phyloP scores from a whole-genome alignment of 1,139 yeast genomes.

The Pichia sp. region DNA sequence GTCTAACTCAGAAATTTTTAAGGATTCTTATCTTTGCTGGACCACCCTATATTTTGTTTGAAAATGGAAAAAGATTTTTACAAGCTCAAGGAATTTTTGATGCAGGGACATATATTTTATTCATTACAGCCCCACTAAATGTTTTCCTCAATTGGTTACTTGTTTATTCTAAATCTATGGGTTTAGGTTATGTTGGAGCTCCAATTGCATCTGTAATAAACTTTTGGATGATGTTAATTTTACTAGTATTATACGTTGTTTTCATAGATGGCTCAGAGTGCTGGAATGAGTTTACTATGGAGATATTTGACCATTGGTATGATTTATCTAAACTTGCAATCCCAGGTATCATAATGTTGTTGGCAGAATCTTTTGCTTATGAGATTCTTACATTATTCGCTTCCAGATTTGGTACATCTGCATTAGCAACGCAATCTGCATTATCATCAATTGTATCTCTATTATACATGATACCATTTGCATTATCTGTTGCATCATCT shows the following conservation, averaged over 20 bases:
- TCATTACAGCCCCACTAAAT: slow-evolving; percentile 76
- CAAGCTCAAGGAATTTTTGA: slow-evolving; percentile 93
- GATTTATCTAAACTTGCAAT: slow-evolving; percentile 53
- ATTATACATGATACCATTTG: slow-evolving; percentile 82
- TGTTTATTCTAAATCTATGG: slow-evolving; percentile 62
- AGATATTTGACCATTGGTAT: slow-evolving; percentile 54
- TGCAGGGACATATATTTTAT: slow-evolving; percentile 75
- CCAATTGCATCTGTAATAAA: slow-evolving; percentile 66
- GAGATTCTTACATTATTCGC: slow-evolving; percentile 67
- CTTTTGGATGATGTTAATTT: slow-evolving; percentile 60
- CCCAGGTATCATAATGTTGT: slow-evolving; percentile 69
- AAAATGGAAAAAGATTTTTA: slow-evolving; percentile 70
- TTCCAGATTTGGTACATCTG: slow-evolving; percentile 74
- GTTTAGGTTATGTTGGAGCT: slow-evolving; percentile 64
- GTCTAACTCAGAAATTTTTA: slow-evolving; percentile 57
- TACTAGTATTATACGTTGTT: slow-evolving; percentile 47
- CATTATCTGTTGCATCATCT: slow-evolving; percentile 79
- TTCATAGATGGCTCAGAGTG: slow-evolving; percentile 63
- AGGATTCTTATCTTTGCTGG: slow-evolving; percentile 56
- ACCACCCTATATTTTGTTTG: slow-evolving; percentile 81
- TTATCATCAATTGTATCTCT: slow-evolving; percentile 75
- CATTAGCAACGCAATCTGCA: slow-evolving; percentile 85
- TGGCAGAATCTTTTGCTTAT: slow-evolving; percentile 68
- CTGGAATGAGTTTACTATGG: slow-evolving; percentile 56
- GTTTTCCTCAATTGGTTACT: slow-evolving; percentile 63